Percentiles rank a stretch among this genome's conserved stretches.
phyloP scores from a whole-genome alignment of 2,329 filamentous ascomycete genomes.

The Arthrinium puccinioides region DNA sequence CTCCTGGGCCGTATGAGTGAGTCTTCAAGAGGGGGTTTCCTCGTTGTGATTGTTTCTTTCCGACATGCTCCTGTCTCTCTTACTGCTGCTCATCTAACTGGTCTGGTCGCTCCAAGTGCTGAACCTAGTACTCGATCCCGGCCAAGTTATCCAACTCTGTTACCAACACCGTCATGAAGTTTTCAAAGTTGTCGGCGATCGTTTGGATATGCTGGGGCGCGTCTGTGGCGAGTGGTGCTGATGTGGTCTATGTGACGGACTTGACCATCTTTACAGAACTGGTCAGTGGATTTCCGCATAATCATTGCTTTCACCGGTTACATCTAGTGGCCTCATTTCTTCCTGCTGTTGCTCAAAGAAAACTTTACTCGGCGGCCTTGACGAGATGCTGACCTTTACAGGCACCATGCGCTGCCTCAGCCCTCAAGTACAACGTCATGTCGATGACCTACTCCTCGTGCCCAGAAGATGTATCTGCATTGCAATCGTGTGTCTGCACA shows the following conservation, averaged over 20 bases:
- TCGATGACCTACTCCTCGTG: conserved; percentile 35
- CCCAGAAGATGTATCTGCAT: conserved; percentile 31
- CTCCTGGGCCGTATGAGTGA: too few relatives aligned
- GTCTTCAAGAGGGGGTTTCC: too few relatives aligned
- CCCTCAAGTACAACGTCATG: conserved; percentile 36
- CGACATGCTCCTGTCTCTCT: too few relatives aligned
- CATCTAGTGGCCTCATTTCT: background rate
- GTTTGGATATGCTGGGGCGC: conserved; percentile 7
- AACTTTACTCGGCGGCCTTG: background rate
- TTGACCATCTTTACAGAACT: conserved; percentile 21
- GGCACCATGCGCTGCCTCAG: conserved; percentile 43
- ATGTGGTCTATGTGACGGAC: conserved; percentile 23
- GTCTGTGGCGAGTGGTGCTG: conserved; percentile 11
- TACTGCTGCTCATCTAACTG: too few relatives aligned
- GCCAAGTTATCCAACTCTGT: too few relatives aligned
- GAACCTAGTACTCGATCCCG: too few relatives aligned
- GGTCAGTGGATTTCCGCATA: conserved; percentile 10
- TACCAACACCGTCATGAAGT: conserved; percentile 1
- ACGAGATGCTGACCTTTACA: conserved; percentile 14
- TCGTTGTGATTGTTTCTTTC: too few relatives aligned
- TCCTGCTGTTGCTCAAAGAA: background rate
- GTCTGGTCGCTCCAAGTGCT: too few relatives aligned
- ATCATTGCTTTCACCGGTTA: too few relatives aligned
- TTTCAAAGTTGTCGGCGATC: background rate
- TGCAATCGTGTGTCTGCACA: conserved; percentile 47